These are phyloP conservation scores for Alternaria triticimaculans DNA, from an alignment of 2,329 filamentous ascomycete species.

Conservation along the genomic window DNA sequence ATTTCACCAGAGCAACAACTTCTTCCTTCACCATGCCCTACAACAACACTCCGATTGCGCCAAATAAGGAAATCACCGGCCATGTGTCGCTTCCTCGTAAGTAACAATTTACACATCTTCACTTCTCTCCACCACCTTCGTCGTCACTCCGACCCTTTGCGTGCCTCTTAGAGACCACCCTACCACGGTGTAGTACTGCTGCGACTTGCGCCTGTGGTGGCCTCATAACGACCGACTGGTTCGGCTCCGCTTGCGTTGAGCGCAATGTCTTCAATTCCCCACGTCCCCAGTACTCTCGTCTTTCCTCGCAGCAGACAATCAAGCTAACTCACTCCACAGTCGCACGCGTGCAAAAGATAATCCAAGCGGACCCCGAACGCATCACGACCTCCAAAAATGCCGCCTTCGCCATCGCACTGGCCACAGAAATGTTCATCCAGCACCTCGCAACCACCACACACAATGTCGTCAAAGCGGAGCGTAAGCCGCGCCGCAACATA, in stretches of 20 bases:
- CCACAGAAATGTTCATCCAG: slow-evolving; percentile 95
- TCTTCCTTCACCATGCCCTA: slow-evolving; percentile 69
- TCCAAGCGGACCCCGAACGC: slow-evolving; percentile 79
- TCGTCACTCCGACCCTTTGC: not conserved
- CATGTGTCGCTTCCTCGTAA: slow-evolving; percentile 83
- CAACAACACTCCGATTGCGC: slow-evolving; percentile 84
- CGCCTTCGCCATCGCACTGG: slow-evolving; percentile 90
- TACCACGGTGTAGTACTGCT: not conserved
- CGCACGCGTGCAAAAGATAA: slow-evolving; percentile 94
- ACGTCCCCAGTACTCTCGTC: not conserved
- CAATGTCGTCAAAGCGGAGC: slow-evolving; percentile 87
- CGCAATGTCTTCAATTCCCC: not conserved
- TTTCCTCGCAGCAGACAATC: not conserved
- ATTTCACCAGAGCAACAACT: not conserved
- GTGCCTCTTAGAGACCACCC: not conserved
- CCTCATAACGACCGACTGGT: not conserved
- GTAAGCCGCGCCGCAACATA: slow-evolving; percentile 89
- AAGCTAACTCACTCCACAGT: slow-evolving; percentile 61
- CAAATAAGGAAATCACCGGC: slow-evolving; percentile 81
- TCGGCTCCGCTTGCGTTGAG: not conserved
- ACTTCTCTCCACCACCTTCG: not conserved
- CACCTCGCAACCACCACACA: slow-evolving; percentile 85
- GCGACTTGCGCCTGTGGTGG: not conserved
- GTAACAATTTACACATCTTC: slow-evolving; percentile 42
- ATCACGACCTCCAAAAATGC: slow-evolving; percentile 88